Conservation (phyloP, 345 rosid genomes). For the Punica granatum region DNA sequence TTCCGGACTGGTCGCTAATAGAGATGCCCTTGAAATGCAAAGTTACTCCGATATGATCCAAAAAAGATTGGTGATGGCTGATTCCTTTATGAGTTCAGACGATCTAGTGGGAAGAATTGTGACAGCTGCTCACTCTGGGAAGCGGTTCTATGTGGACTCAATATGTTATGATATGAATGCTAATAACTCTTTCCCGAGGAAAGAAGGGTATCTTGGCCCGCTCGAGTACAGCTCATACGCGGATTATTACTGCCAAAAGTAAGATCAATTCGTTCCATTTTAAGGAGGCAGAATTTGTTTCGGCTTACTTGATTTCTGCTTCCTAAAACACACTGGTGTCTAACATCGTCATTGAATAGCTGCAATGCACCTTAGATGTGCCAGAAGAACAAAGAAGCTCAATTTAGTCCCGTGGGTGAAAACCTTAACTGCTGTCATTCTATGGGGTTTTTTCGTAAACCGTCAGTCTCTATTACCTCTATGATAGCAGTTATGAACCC, state of each 20-base stretch:
- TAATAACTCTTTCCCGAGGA: slow-evolving; percentile 91
- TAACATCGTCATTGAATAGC: slow-evolving; percentile 26
- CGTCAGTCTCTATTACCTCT: neutral
- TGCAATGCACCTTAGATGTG: slow-evolving; percentile 36
- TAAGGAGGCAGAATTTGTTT: neutral
- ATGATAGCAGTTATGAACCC: slow-evolving; percentile 23
- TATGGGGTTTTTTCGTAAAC: neutral
- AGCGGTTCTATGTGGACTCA: slow-evolving; percentile 95
- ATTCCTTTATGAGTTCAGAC: slow-evolving; percentile 43
- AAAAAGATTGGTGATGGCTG: slow-evolving; percentile 82
- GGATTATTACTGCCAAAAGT: slow-evolving; percentile 95
- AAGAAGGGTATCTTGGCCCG: slow-evolving; percentile 99
- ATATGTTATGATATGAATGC: slow-evolving; percentile 83
- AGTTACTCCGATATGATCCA: slow-evolving; percentile 25
- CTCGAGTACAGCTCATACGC: slow-evolving; percentile 88
- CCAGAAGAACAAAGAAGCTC: slow-evolving; percentile 39
- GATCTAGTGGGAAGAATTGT: slow-evolving; percentile 77
- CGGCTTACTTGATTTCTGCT: no score
- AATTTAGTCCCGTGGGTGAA: slow-evolving; percentile 19
- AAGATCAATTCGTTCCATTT: slow-evolving; percentile 15
- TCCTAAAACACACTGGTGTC: slow-evolving; percentile 9
- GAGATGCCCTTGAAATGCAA: slow-evolving; percentile 40
- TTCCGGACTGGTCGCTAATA: slow-evolving; percentile 71
- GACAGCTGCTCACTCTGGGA: slow-evolving; percentile 98
- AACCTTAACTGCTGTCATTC: slow-evolving; percentile 16